phyloP scores from a whole-genome alignment of 208 protist genomes.

The Leishmania mexicana region DNA sequence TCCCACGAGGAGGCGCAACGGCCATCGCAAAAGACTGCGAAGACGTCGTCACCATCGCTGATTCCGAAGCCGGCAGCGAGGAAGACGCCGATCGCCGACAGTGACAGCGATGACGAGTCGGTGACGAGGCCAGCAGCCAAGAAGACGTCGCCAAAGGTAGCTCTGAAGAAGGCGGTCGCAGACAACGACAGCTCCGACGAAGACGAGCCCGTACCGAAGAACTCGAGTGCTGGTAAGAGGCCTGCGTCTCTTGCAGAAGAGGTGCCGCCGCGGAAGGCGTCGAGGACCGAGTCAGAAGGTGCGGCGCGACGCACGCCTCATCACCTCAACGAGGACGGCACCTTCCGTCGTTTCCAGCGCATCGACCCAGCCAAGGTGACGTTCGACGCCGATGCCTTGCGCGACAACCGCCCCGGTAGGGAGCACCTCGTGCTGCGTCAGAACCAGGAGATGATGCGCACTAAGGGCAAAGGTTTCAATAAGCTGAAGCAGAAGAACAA shows the following conservation, averaged over 20 bases:
- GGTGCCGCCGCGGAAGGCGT: slow-evolving; percentile 26
- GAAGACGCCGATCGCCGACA: slow-evolving; percentile 54
- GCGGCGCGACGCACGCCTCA: slow-evolving; percentile 22
- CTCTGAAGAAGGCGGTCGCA: slow-evolving; percentile 35
- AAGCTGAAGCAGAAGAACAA: slow-evolving; percentile 93
- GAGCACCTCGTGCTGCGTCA: slow-evolving; percentile 77
- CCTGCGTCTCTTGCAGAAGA: slow-evolving; percentile 23
- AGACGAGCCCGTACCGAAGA: slow-evolving; percentile 47
- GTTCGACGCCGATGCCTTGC: slow-evolving; percentile 60
- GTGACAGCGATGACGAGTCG: slow-evolving; percentile 61
- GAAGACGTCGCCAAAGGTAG: slow-evolving; percentile 36
- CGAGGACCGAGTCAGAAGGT: slow-evolving; percentile 10
- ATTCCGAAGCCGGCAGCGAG: slow-evolving; percentile 47
- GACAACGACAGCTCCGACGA: slow-evolving; percentile 40
- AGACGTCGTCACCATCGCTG: slow-evolving; percentile 26
- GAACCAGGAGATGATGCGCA: slow-evolving; percentile 91
- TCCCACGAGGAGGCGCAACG: slow-evolving; percentile 44
- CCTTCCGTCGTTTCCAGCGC: slow-evolving; percentile 70
- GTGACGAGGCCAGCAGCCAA: slow-evolving; percentile 38
- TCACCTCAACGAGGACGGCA: slow-evolving; percentile 49
- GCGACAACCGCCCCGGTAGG: slow-evolving; percentile 63
- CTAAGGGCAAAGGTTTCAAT: slow-evolving; percentile 87
- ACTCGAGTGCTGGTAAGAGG: slow-evolving; percentile 26
- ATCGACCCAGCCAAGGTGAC: slow-evolving; percentile 75
- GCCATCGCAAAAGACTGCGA: slow-evolving; percentile 1